Conservation (phyloP, 176 grass and related monocot genomes). For the Phoenix dactylifera region DNA sequence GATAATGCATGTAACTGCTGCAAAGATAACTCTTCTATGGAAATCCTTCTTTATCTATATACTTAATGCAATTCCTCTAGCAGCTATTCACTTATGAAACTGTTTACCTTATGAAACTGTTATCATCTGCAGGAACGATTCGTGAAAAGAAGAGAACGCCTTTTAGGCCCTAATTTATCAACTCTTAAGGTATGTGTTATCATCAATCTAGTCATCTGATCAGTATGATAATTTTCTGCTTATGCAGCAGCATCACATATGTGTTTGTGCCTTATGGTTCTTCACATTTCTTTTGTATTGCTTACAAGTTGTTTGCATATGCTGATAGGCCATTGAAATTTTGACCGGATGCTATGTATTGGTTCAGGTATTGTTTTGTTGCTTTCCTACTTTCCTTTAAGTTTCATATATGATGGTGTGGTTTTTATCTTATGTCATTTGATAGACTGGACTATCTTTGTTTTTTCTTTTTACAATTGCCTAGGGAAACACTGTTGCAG, state of each 20-base stretch:
- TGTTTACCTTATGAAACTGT: slow-evolving; percentile 20
- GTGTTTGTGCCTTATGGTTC: too few relatives aligned
- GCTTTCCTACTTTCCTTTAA: slow-evolving; percentile 13
- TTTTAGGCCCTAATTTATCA: slow-evolving; percentile 87
- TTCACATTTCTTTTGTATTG: neutral
- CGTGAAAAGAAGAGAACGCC: slow-evolving; percentile 94
- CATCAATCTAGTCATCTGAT: neutral
- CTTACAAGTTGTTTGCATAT: slow-evolving; percentile 1
- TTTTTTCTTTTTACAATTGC: neutral
- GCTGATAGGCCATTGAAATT: slow-evolving; percentile 81
- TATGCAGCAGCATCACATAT: too few relatives aligned
- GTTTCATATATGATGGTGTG: neutral
- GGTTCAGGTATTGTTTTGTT: slow-evolving; percentile 63
- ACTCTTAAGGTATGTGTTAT: slow-evolving; percentile 65
- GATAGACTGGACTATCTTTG: neutral
- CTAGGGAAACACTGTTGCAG: slow-evolving; percentile 85
- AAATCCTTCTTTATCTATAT: neutral
- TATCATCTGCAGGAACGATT: slow-evolving; percentile 65
- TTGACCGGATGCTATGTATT: slow-evolving; percentile 95
- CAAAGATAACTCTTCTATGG: neutral
- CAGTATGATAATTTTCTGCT: neutral
- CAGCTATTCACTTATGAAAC: slow-evolving; percentile 8
- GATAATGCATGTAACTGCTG: neutral
- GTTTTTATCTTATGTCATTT: neutral
- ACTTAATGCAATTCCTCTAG: neutral